These are phyloP conservation scores for Atractiella rhizophila DNA, from an alignment of 768 basidiomycete genomes.

Conservation along the genomic window DNA sequence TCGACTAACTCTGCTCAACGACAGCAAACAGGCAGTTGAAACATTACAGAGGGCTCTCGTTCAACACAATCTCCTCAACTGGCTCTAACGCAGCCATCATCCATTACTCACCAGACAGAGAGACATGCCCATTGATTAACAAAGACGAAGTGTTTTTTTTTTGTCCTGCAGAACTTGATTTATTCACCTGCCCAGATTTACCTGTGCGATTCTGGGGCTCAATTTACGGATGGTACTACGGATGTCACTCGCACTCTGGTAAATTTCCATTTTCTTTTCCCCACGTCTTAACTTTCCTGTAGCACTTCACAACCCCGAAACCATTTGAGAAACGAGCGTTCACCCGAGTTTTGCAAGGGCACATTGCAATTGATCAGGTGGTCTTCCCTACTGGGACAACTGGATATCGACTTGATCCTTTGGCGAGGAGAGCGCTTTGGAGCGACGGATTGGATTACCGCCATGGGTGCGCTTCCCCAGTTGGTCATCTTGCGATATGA, in stretches of 20 bases:
- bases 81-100: slow-evolving; percentile 90
- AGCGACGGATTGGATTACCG: slow-evolving; percentile 46
- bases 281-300: not conserved
- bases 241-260: slow-evolving; percentile 80
- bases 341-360: slow-evolving; percentile 55
- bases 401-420: slow-evolving; percentile 33
- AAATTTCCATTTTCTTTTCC: slow-evolving; percentile 11
- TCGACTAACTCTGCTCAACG: not conserved
- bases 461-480: slow-evolving; percentile 9
- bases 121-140: slow-evolving; percentile 45
- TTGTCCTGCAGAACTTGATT: not conserved
- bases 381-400: slow-evolving; percentile 41
- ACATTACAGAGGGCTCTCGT: slow-evolving; percentile 64
- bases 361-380: slow-evolving; percentile 56
- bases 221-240: slow-evolving; percentile 81
- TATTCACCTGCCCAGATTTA: slow-evolving; percentile 30
- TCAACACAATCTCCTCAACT: slow-evolving; percentile 71
- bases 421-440: slow-evolving; percentile 57
- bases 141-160: slow-evolving; percentile 13
- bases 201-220: slow-evolving; percentile 62
- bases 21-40: slow-evolving; percentile 36
- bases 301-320: not conserved
- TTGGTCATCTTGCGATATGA: not conserved
- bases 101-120: slow-evolving; percentile 61
- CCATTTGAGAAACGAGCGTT: slow-evolving; percentile 50